phyloP scores from a whole-genome alignment of 257 asterid genomes.

The Gentiana dahurica region DNA sequence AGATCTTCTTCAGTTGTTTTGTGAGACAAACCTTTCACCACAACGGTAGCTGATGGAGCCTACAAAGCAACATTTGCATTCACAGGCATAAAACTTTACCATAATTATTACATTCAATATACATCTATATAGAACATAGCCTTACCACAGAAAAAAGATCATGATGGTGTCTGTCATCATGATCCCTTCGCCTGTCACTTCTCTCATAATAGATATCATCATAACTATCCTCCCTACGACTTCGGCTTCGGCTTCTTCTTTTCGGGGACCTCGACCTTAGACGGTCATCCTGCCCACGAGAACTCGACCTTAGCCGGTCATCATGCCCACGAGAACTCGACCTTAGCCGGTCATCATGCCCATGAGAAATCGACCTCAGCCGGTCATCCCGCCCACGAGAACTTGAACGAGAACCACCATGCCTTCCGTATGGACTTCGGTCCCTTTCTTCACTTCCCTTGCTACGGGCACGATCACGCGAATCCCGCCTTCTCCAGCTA shows the following conservation, averaged over 20 bases:
- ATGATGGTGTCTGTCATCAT: slow-evolving; percentile 57
- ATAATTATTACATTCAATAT: slow-evolving; percentile 2
- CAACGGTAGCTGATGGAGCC: slow-evolving; percentile 96
- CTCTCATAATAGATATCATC: slow-evolving; percentile 67
- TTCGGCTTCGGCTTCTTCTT: slow-evolving; percentile 71
- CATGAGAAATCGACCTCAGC: slow-evolving; percentile 29
- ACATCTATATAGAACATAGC: not conserved
- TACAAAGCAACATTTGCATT: slow-evolving; percentile 22
- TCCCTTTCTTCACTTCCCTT: slow-evolving; percentile 84
- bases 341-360: slow-evolving; percentile 55
- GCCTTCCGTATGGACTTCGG: slow-evolving; percentile 57
- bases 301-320: slow-evolving; percentile 57
- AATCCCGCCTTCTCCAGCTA: slow-evolving; percentile 68
- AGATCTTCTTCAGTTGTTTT: slow-evolving; percentile 96
- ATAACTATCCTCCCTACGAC: slow-evolving; percentile 78
- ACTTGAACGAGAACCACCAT: slow-evolving; percentile 57
- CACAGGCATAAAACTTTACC: slow-evolving; percentile 8
- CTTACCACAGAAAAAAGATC: slow-evolving; percentile 65
- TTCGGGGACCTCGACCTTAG: slow-evolving; percentile 88
- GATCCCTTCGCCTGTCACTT: slow-evolving; percentile 74
- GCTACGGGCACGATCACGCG: slow-evolving; percentile 82
- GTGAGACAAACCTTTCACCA: slow-evolving; percentile 93
- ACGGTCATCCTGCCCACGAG: slow-evolving; percentile 72
- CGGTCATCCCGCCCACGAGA: slow-evolving; percentile 77
- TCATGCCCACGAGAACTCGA: slow-evolving; percentile 81